These are phyloP conservation scores for Lasiodiplodia gonubiensis DNA, from an alignment of 2,329 filamentous ascomycete genomes.

Conservation along the genomic window DNA sequence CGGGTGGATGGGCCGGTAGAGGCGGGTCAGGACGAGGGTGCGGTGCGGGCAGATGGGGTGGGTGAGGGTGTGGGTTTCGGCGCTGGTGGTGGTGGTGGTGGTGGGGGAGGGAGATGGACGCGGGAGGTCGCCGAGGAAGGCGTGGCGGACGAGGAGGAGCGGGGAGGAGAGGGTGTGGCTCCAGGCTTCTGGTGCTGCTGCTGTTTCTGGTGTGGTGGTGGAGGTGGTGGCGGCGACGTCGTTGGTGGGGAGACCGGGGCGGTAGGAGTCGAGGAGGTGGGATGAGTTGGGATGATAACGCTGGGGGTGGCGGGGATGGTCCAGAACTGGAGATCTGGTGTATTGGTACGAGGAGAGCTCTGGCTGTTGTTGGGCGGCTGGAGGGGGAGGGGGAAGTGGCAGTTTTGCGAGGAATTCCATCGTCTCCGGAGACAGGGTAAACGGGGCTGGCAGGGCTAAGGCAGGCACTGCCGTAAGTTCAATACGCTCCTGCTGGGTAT, in stretches of 20 bases:
- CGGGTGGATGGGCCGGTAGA: background rate
- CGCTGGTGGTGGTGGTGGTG: background rate
- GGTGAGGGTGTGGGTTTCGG: background rate
- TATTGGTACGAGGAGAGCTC: background rate
- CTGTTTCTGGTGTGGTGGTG: background rate
- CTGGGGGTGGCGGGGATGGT: background rate
- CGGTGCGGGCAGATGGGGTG: background rate
- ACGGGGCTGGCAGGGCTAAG: background rate
- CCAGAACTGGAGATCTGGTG: background rate
- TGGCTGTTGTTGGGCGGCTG: background rate
- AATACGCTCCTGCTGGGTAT: accelerated
- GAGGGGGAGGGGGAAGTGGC: background rate
- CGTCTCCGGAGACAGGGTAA: background rate
- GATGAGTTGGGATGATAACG: background rate
- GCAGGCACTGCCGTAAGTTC: background rate
- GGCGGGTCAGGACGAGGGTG: background rate
- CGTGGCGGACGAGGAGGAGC: constrained; percentile 1
- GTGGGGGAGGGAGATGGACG: background rate
- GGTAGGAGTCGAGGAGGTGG: constrained; percentile 3
- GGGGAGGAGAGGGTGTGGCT: constrained; percentile 4
- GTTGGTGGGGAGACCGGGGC: background rate
- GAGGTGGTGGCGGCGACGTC: too few relatives aligned
- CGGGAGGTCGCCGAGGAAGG: background rate
- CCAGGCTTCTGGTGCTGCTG: background rate
- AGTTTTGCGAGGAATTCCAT: background rate